These are phyloP conservation scores for Beta macrorhiza DNA, from an alignment of 179 eudicot genomes.

Conservation along the genomic window DNA sequence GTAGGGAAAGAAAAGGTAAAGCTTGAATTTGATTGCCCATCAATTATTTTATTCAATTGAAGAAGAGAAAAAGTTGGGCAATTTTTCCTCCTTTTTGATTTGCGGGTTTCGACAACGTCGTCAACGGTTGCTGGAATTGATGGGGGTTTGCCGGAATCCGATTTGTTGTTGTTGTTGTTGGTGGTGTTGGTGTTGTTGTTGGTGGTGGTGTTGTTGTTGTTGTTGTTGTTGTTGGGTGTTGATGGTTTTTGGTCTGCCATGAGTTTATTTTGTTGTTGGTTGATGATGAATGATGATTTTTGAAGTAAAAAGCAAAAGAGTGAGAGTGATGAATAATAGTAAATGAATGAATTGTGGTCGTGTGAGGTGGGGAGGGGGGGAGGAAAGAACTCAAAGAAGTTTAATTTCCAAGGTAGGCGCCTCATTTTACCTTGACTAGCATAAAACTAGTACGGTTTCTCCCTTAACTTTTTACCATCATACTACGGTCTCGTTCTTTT, in stretches of 20 bases:
- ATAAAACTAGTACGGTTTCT: neutral
- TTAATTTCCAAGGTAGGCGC: neutral
- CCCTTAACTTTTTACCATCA: neutral
- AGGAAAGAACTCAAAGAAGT: neutral
- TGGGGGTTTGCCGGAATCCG: neutral
- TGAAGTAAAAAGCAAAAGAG: neutral
- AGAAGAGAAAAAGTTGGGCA: slow-evolving; percentile 27
- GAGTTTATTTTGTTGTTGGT: neutral
- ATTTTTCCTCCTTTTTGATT: slow-evolving; percentile 30
- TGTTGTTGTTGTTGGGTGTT: neutral
- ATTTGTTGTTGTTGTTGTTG: neutral
- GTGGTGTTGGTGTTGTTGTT: neutral
- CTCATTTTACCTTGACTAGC: neutral
- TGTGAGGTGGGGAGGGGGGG: neutral
- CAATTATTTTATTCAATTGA: slow-evolving; percentile 3
- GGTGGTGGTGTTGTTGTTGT: neutral
- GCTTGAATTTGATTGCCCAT: slow-evolving; percentile 15
- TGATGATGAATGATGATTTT: neutral
- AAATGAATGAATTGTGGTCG: slow-evolving; percentile 1
- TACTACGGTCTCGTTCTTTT: no score
- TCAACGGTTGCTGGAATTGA: neutral
- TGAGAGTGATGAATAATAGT: neutral
- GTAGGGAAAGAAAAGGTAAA: slow-evolving; percentile 17
- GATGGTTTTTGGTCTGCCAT: neutral
- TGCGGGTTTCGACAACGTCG: neutral